Percentiles rank a stretch among this genome's conserved stretches.
Conservation (phyloP, 306 rosid genomes). For the Mimosa pudica region DNA sequence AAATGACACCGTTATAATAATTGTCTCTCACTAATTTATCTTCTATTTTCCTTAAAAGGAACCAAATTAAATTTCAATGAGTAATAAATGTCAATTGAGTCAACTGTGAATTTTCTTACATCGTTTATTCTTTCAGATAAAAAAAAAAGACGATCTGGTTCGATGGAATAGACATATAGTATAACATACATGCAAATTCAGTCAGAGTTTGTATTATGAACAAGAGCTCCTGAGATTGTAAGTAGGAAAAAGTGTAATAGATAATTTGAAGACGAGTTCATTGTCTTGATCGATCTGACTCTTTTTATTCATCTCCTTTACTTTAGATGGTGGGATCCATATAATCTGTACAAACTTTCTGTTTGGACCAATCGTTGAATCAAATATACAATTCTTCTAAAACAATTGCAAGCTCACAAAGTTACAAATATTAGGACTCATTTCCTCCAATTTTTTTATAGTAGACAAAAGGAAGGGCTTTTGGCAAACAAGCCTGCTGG, state of each 20-base stretch:
- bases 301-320: not conserved
- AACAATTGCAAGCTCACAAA: not conserved
- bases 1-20: too few relatives aligned
- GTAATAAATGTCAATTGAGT: too few relatives aligned
- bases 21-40: too few relatives aligned
- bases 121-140: too few relatives aligned
- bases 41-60: too few relatives aligned
- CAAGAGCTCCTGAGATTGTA: not conserved
- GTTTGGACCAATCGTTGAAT: not conserved
- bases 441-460: not conserved
- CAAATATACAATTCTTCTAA: not conserved
- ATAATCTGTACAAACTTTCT: not conserved
- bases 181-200: not conserved
- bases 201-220: not conserved
- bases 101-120: too few relatives aligned
- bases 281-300: not conserved
- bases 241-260: not conserved
- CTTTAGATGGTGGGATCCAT: not conserved
- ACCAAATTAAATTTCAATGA: too few relatives aligned
- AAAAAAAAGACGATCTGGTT: too few relatives aligned
- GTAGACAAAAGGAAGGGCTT: not conserved
- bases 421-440: not conserved
- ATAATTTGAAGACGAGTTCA: not conserved
- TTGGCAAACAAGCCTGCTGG: not conserved
- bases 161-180: too few relatives aligned